phyloP scores from a whole-genome alignment of 306 rosid genomes.

The Inga laurina region DNA sequence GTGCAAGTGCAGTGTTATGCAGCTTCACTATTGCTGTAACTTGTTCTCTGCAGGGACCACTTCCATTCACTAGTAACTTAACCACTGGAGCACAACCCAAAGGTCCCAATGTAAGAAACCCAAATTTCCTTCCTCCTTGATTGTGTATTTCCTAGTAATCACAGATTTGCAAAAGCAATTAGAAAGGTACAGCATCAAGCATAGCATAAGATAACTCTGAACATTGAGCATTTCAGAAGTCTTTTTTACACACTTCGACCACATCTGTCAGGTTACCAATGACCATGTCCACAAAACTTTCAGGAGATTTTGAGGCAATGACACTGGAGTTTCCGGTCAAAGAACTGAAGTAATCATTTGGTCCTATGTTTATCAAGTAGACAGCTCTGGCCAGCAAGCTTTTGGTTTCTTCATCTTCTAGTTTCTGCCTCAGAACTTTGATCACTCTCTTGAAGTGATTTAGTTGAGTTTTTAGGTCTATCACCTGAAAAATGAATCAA shows the following conservation, averaged over 20 bases:
- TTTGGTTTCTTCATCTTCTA: constrained; percentile 40
- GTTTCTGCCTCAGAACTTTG: constrained; percentile 43
- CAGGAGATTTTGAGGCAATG: constrained; percentile 38
- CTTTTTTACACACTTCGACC: constrained; percentile 51
- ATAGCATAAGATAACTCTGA: background rate
- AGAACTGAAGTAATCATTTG: constrained; percentile 61
- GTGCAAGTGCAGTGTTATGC: constrained; percentile 42
- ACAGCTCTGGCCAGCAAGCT: constrained; percentile 53
- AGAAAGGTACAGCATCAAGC: background rate
- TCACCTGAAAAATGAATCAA: constrained; percentile 45
- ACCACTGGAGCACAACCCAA: constrained; percentile 37
- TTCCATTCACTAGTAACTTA: constrained; percentile 28
- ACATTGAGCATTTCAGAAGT: background rate
- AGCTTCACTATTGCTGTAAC: constrained; percentile 23
- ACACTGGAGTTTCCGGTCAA: constrained; percentile 42
- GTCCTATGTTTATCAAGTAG: constrained; percentile 61
- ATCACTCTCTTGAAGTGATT: constrained; percentile 53
- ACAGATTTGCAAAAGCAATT: background rate
- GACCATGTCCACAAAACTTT: constrained; percentile 55
- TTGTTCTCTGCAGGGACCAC: constrained; percentile 31
- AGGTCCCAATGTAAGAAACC: constrained; percentile 37
- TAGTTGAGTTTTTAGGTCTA: constrained; percentile 55
- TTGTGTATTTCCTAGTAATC: constrained; percentile 40
- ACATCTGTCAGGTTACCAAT: constrained; percentile 63
- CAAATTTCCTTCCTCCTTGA: constrained; percentile 59